Base-by-base conservation (phyloP, 257 asterid species). In the Solanum rostratum region DNA sequence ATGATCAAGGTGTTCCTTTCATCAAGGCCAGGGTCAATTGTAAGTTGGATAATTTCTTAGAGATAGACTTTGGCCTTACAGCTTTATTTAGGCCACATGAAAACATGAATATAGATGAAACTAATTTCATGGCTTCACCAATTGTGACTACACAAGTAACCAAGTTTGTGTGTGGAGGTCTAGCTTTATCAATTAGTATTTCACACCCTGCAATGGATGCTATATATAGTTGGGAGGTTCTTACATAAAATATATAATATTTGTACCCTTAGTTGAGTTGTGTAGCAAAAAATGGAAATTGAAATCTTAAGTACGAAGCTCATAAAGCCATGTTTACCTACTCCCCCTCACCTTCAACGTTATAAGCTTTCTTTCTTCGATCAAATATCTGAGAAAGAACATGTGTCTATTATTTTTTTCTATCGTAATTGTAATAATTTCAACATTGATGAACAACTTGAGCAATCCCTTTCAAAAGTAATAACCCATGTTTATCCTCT, bases 291-390 rank as follows among this genome's bases (percentile, higher is more conserved):
- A 43, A 43, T 43, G 10, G 7, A 3, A 43, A 8, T 55, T 22
- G 39, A 84, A 13, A 29, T 55, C 29, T 19, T 84, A 15, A 16
- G 14, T 41, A 79, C 53, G 8, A 84, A 60, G 49, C 16, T 84
- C 27, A 55, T 84, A 11, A 84, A 84, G 10, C 84, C 87, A 11
- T 84, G 69, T 18, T 55, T 7, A 3, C 87, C 66, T n/a, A 84
- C 69, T 7, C 80, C 84, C 27, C 18, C 15, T 65, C 60, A 41
- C 57, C 71, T 37, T 14, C 83, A 43, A 0, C 4, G 57, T 13
- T 27, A 71, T 46, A 73, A 84, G 4, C 16, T 84, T 13, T 76
- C 65, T 10, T 63, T 79, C 63, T 50, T 84, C 10, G 84, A 84
- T 15, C 80, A 78, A 24, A 33, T 84, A 11, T 41, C 84, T 46